These are phyloP conservation scores for Alternaria triticimaculans DNA, from an alignment of 2,329 filamentous ascomycete species.

Conservation along the genomic window DNA sequence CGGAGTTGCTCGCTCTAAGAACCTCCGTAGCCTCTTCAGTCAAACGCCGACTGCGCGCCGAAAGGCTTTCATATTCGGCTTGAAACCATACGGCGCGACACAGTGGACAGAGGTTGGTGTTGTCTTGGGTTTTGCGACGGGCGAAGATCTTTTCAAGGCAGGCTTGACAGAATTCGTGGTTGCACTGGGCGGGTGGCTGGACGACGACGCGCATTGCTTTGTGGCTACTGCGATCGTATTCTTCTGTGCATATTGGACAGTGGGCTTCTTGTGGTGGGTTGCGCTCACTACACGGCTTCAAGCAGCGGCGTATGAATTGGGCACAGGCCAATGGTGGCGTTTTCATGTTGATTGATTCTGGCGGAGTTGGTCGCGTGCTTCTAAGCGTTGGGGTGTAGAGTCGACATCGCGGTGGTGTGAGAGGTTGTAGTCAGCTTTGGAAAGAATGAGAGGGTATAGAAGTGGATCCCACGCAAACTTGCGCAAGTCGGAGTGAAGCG, in stretches of 20 bases:
- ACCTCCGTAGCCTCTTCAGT: neutral
- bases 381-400: neutral
- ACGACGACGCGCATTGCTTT: neutral
- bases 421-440: neutral
- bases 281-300: neutral
- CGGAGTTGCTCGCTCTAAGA: neutral
- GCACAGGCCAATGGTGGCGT: neutral
- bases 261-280: neutral
- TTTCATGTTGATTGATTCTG: neutral
- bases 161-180: neutral
- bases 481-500: neutral
- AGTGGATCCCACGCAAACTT: neutral
- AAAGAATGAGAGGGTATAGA: neutral
- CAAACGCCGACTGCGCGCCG: neutral
- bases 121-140: neutral
- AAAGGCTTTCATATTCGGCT: neutral
- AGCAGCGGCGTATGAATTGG: neutral
- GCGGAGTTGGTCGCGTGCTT: neutral
- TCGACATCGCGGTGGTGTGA: neutral
- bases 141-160: neutral
- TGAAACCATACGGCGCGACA: neutral
- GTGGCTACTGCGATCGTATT: neutral
- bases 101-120: neutral
- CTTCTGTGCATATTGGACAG: neutral
- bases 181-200: neutral